Base-by-base conservation (phyloP, 805 yeast species). In the Lipomyces oligophaga region DNA sequence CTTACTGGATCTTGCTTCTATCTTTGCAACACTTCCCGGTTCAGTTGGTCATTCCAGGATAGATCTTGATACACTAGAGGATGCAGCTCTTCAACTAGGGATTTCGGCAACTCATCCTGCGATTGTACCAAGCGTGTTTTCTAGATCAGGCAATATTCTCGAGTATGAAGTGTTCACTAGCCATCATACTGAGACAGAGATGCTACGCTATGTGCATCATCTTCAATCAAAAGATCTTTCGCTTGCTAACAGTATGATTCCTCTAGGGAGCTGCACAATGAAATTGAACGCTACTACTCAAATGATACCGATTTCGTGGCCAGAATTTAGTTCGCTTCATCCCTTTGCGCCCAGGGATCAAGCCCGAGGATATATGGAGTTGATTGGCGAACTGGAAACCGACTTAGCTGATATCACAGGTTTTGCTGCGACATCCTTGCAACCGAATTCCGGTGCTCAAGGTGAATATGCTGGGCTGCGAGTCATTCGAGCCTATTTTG, bases 381-480 rank as follows among this genome's bases (percentile, higher is more conserved):
- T 93, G 49, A 78, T 89, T 41, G 62, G 67, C 19, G 95, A 85
- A 62, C 76, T 93, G 27, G 95, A 85, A 65, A 70, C 73, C 30
- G 97, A 93, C 67, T 73, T 93, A 57, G 85, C 89, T 46, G 86
- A 84, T 55, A 89, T 93, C 55, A 90, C 98, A 8, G 97, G 97
- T 0, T 87, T 93, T 61, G 85, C 81, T 51, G 90, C 85, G 33
- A 83, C 95, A 18, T 85, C 97, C 2, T 71, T 86, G 49, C 94
- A 87, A 81, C 98, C 98, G 54, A 93, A 93, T 65, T 86, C 97
- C 32, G 98, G 98, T 58, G 97, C 98, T 32, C 96, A 90, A 68
- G 98, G 98, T 67, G 98, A 93, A 68, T 93, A 84, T 69, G 79
- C 97, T 13, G 98, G 98, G 24, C 73, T 93, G 50, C 78, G 94